phyloP scores from a whole-genome alignment of 805 yeast species.

The Cyberlindnera petersonii region DNA sequence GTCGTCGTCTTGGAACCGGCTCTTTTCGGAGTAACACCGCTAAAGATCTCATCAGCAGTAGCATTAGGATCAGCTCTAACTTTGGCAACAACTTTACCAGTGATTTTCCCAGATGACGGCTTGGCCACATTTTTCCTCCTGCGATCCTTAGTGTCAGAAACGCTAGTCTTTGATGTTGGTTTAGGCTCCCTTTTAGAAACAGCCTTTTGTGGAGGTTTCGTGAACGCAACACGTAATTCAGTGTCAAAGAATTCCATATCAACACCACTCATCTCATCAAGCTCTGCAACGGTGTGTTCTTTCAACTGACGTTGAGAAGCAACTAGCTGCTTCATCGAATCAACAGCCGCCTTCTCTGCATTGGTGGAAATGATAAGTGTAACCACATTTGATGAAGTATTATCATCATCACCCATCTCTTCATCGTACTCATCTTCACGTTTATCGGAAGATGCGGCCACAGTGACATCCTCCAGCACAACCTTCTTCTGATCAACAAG shows the following conservation, averaged over 20 bases:
- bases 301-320: slow-evolving; percentile 1
- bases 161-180: slow-evolving; percentile 3
- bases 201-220: slow-evolving; percentile 4
- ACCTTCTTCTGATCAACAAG: slow-evolving; percentile 34
- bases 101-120: slow-evolving; percentile 1
- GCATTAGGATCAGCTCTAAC: slow-evolving; percentile 11
- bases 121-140: slow-evolving; percentile 1
- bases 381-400: neutral
- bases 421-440: slow-evolving; percentile 6
- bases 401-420: neutral
- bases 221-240: slow-evolving; percentile 21
- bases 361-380: slow-evolving; percentile 27
- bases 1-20: slow-evolving; percentile 9
- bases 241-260: slow-evolving; percentile 28
- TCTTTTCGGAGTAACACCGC: slow-evolving; percentile 4
- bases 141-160: slow-evolving; percentile 2
- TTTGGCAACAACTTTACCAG: slow-evolving; percentile 5
- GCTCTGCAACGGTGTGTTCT: neutral
- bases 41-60: slow-evolving; percentile 10
- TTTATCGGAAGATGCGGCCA: slow-evolving; percentile 25
- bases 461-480: slow-evolving; percentile 18
- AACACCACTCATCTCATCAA: slow-evolving; percentile 18
- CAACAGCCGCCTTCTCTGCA: slow-evolving; percentile 13
- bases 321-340: slow-evolving; percentile 2
- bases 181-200: neutral